Conservation (phyloP, 352 stramenopile genomes). For the Phytophthora meadii region DNA sequence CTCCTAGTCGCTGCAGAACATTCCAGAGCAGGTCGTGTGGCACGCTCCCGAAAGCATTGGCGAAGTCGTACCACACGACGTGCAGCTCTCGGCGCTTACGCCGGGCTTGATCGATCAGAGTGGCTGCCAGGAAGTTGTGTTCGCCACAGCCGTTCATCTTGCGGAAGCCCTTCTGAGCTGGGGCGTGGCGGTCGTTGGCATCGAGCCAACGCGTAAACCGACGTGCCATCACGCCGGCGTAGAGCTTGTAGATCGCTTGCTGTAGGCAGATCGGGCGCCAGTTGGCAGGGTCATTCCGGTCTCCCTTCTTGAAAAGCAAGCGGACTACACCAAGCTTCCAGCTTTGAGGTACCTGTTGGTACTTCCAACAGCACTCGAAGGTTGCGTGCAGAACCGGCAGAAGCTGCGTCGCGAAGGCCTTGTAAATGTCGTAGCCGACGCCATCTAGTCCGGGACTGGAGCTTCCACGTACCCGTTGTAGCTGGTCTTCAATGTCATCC, state of each 20-base stretch:
- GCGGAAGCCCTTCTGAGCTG: conserved; percentile 36
- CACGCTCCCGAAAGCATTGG: conserved; percentile 34
- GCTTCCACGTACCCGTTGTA: background rate
- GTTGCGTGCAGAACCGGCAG: conserved; percentile 14
- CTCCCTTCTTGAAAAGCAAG: conserved; percentile 40
- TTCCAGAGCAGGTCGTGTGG: conserved; percentile 25
- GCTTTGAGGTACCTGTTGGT: conserved; percentile 11
- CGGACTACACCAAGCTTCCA: conserved; percentile 30
- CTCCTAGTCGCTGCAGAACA: conserved; percentile 11
- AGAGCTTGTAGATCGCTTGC: conserved; percentile 45
- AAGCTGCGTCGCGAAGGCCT: conserved; percentile 16
- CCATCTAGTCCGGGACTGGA: conserved; percentile 31
- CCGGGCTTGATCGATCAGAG: conserved; percentile 27
- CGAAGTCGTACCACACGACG: conserved; percentile 37
- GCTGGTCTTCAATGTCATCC: conserved; percentile 37
- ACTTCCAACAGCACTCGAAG: conserved; percentile 26
- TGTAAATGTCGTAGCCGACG: conserved; percentile 29
- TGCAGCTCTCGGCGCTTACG: conserved; percentile 18
- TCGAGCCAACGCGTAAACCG: conserved; percentile 24
- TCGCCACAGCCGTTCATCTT: conserved; percentile 36
- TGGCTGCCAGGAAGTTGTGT: conserved; percentile 36
- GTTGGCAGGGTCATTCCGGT: conserved; percentile 10
- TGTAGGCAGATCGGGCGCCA: conserved; percentile 46
- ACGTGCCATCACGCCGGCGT: conserved; percentile 17
- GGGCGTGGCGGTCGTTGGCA: conserved; percentile 17